Evolutionary conservation across 1,139 yeast species (phyloP), one percentile per base, ranked within the genome.

Genomic region (Wickerhamomyces sp.): DNA sequence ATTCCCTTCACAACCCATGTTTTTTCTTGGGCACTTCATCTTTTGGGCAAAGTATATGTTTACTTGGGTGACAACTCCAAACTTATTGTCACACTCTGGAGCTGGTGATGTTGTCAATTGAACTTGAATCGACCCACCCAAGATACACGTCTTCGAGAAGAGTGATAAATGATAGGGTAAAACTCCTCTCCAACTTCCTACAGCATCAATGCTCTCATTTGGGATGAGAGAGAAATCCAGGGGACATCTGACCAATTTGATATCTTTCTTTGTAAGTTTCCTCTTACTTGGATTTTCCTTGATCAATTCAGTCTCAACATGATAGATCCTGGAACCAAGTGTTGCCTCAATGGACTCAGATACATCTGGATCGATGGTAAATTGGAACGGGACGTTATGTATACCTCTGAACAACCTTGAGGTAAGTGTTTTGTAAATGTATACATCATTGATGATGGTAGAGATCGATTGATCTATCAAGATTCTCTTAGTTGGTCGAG

Each of bases 321-420:
- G 37, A 27, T 55, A 56, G 1, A 15, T 26, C 33, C 55, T 49
- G 9, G 49, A 40, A 13, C 53, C 54, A n/a, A 50, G 40, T 10
- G 14, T 10, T 1, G 52, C 42, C 0, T 34, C 11, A 3, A 53
- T 36, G 1, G 53, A 35, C 37, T 57, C 60, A 18, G 60, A 54
- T 6, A 49, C 36, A 14, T 15, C 37, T 10, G 53, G 46, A 37
- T 52, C 56, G 33, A 57, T 38, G 11, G 45, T 31, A 34, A 57
- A 57, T 34, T 52, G 55, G 46, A 57, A 57, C 0, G 60, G 60
- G 27, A 55, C 45, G 1, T 38, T 41, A 39, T 57, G 52, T 2
- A 42, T 42, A 3, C 60, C 59, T 34, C 30, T 51, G 27, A 45
- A 31, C 15, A 51, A 39, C 27, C 33, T 32, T 1, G 26, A 13